These are phyloP conservation scores for Colletotrichum higginsianum DNA, from an alignment of 2,329 filamentous ascomycete species.

Conservation along the genomic window DNA sequence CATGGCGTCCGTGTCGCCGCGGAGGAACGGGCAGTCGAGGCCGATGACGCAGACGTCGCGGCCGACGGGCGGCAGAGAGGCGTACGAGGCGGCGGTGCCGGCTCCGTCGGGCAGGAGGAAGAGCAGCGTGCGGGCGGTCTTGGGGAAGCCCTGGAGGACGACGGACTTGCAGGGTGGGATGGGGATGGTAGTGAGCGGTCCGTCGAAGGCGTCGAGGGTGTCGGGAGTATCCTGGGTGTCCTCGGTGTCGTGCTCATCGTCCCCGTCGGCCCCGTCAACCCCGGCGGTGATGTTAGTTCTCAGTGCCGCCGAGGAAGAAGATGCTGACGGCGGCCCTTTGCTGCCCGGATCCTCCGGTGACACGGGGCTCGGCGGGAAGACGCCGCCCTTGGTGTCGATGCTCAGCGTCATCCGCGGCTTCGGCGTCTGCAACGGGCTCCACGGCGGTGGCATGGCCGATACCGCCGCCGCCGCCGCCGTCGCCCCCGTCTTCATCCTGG, in stretches of 20 bases:
- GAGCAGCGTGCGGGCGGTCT: constrained; percentile 8
- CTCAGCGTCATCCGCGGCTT: neutral
- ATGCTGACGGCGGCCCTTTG: neutral
- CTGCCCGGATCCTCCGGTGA: neutral
- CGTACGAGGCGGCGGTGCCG: constrained; percentile 22
- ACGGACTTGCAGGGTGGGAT: constrained; percentile 14
- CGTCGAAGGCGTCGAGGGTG: too few species aligned
- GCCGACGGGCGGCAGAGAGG: constrained; percentile 7
- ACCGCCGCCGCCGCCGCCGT: too few species aligned
- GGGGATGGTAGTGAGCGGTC: neutral
- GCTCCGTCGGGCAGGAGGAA: constrained; percentile 23
- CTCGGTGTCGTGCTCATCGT: neutral
- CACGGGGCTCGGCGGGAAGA: neutral
- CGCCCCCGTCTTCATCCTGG: too few species aligned
- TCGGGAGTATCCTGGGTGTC: neutral
- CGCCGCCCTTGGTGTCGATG: neutral
- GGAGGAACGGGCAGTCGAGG: constrained; percentile 17
- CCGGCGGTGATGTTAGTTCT: neutral
- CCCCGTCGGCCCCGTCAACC: neutral
- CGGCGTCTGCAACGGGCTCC: neutral
- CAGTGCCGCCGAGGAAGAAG: neutral
- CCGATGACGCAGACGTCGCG: constrained; percentile 10
- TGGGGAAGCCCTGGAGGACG: constrained; percentile 18
- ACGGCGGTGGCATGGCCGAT: neutral
- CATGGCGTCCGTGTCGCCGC: neutral